Evolutionary conservation across 2,329 filamentous ascomycete genomes (phyloP).

Genomic region (Nemania diffusa): DNA sequence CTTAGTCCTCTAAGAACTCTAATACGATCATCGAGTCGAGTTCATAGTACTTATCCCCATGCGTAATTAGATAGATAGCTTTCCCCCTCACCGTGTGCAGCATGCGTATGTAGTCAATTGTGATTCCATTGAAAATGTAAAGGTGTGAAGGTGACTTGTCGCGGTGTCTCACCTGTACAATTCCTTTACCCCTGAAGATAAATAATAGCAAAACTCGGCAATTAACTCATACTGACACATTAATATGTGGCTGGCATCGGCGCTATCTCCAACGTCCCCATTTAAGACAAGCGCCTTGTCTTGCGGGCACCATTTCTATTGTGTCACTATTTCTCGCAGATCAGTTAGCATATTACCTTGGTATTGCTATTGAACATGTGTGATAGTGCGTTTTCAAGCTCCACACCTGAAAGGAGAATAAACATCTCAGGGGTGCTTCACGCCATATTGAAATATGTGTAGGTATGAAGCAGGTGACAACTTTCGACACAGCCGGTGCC

Average conservation of each 20-base stretch:
- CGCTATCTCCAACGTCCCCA: conserved; percentile 26
- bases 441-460: background rate
- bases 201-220: conserved; percentile 3
- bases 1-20: background rate
- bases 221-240: conserved; percentile 32
- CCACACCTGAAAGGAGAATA: conserved; percentile 11
- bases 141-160: conserved; percentile 10
- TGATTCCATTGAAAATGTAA: background rate
- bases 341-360: conserved; percentile 21
- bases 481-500: background rate
- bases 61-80: background rate
- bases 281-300: conserved; percentile 30
- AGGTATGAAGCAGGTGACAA: background rate
- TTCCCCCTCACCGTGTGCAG: background rate
- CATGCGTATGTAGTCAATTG: background rate
- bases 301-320: conserved; percentile 29
- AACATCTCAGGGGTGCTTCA: background rate
- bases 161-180: conserved; percentile 18
- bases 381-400: background rate
- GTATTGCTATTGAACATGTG: conserved; percentile 26
- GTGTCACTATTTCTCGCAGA: conserved; percentile 30
- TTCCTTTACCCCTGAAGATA: conserved; percentile 30
- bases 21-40: conserved; percentile 1
- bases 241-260: conserved; percentile 40
- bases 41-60: background rate